phyloP scores from a whole-genome alignment of 345 rosid genomes.

The Toxicodendron radicans region DNA sequence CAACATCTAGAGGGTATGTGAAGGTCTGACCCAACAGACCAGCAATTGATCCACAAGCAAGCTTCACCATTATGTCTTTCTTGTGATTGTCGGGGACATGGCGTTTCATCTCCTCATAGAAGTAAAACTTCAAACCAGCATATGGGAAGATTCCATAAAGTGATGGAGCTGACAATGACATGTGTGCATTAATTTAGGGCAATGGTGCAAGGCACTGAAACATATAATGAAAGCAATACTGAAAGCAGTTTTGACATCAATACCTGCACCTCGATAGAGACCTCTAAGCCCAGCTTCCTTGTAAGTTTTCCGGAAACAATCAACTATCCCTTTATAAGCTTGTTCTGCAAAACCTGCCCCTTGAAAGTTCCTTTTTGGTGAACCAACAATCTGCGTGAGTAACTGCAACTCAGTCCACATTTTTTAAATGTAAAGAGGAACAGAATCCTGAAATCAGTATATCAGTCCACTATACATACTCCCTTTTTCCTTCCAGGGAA shows the following conservation, averaged over 20 bases:
- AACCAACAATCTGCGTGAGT: conserved; percentile 61
- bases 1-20: conserved; percentile 96
- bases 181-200: conserved; percentile 5
- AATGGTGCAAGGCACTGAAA: conserved; percentile 13
- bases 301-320: conserved; percentile 79
- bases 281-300: conserved; percentile 77
- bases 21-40: conserved; percentile 92
- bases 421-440: conserved; percentile 3
- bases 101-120: conserved; percentile 93
- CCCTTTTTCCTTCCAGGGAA: not conserved
- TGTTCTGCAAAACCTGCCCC: conserved; percentile 41
- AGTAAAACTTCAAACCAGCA: conserved; percentile 96
- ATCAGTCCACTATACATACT: not conserved
- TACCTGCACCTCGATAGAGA: conserved; percentile 95
- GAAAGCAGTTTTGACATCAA: conserved; percentile 21
- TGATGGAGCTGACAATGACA: conserved; percentile 68
- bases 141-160: conserved; percentile 94
- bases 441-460: conserved; percentile 2
- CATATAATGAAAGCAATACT: conserved; percentile 10
- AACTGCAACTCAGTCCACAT: conserved; percentile 16
- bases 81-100: conserved; percentile 74
- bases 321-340: conserved; percentile 65
- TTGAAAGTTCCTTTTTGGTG: conserved; percentile 43
- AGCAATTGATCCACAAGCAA: conserved; percentile 83
- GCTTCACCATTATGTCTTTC: conserved; percentile 70